Base-by-base conservation (phyloP, 345 rosid species). In the Aurinia saxatilis region DNA sequence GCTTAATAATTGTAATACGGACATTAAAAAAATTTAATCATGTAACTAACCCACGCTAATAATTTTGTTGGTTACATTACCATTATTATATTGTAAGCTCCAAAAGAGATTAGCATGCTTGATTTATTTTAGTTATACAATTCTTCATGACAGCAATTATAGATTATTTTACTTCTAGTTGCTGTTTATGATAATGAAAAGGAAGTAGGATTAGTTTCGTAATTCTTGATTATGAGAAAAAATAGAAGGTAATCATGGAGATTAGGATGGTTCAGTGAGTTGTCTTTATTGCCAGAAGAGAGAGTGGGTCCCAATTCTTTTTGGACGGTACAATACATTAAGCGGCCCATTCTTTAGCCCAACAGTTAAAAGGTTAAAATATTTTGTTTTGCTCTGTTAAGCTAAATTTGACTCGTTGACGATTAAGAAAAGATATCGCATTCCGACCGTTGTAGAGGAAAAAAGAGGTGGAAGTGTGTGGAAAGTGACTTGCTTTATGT, bases 401-500 rank as follows among this genome's bases (percentile, higher is more conserved):
- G n/a, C n/a, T n/a, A n/a, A n/a, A 8, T 50, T 50, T 39, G 59
- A 63, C 33, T 63, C 13, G 59, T 31, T 7, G 10, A 4, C n/a
- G n/a, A n/a, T n/a, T n/a, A 30, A 2, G 21, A 17, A 2, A 14
- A 27, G 50, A 39, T 16, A 0, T 19, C 19, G 41, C 15, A 27
- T 42, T 33, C 54, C 47, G 70, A 55, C 70, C 70, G 70, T 65
- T 65, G 54, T 29, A 34, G 60, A 4, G 30, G 30, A 2, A 27
- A 34, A 51, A 40, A 13, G 10, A 33, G 12, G 0, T 52, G 23
- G 53, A 44, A 52, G 50, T 42, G 36, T 14, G 60, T 42, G 53
- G 68, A 42, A 21, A 46, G 61, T n/a, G 62, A 54, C 54, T 34
- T 34, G 62, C 70, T 65, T 65, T 65, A 65, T 33, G 17, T 35